Percentiles rank a stretch among this genome's conserved stretches.
Evolutionary conservation across 2,329 filamentous ascomycete genomes (phyloP).

Genomic region (Capronia americana): DNA sequence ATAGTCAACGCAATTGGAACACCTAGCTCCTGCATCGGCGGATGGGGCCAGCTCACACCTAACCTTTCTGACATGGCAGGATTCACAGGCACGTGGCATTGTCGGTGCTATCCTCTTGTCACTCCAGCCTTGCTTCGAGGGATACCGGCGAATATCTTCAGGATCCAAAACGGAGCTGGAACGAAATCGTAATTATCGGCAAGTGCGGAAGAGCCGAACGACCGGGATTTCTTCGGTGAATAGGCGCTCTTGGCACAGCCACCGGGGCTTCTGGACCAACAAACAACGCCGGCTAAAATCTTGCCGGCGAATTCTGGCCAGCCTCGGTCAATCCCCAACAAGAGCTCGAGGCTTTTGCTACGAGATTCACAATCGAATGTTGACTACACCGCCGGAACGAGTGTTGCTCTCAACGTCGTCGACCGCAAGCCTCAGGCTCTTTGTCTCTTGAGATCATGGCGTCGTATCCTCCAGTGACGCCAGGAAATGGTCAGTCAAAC

Average conservation of each 20-base stretch:
- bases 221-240: too few relatives aligned
- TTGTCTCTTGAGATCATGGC: background rate
- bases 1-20: conserved; percentile 14
- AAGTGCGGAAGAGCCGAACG: too few relatives aligned
- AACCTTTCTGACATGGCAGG: conserved; percentile 18
- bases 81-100: conserved; percentile 11
- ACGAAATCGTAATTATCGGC: too few relatives aligned
- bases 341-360: too few relatives aligned
- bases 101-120: background rate
- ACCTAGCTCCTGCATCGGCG: conserved; percentile 1
- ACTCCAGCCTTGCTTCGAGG: background rate
- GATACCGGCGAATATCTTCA: too few relatives aligned
- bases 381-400: background rate
- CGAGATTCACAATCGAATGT: too few relatives aligned
- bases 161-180: too few relatives aligned
- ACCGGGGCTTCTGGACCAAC: too few relatives aligned
- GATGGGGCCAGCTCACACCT: conserved; percentile 5
- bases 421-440: background rate
- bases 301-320: too few relatives aligned
- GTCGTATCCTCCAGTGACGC: conserved; percentile 7
- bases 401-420: background rate
- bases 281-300: too few relatives aligned
- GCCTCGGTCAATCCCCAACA: too few relatives aligned
- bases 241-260: too few relatives aligned
- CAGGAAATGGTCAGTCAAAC: conserved; percentile 8